Evolutionary conservation across 2,329 filamentous ascomycete genomes (phyloP), one percentile per base, ranked within the genome.

Genomic region (Calonectria multiphialidica): DNA sequence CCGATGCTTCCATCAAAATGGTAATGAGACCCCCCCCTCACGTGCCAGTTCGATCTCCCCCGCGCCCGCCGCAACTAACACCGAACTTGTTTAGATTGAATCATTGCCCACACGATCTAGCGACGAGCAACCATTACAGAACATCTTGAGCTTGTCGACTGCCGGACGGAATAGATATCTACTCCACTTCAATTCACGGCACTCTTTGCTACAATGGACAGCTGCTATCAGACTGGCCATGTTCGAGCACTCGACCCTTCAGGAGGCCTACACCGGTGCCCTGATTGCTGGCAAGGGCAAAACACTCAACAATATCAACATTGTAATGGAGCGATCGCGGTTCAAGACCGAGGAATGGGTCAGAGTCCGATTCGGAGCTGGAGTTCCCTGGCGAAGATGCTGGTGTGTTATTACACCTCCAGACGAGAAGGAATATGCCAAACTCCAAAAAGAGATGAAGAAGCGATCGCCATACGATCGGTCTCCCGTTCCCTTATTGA

Each of bases 1-100:
- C 97, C 8, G 97, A 99, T 88, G 97, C 97, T 23, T 98, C 97
- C 0, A 95, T 99, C 78, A 98, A 98, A 84, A 98, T 98, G 95
- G 97, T 98, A 89, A 77, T 42, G 84, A 21, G 33, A 55, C 25
- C 35, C 33, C 53, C 53, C 71, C 37, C 63, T 72, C 68, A 18
- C 53, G 28, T 68, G 65, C 59, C 23, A 13, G 23, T 33, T 40
- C 18, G 47, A 66, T 57, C 66, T 72, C 21, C 21, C 30, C 23
- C 30, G 21, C 66, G 68, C n/a, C 44, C 42, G 35, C 35, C 35
- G 35, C 35, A 37, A 72, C 73, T 79, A 68, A 81, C 74, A 70
- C 66, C 28, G 15, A 63, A 61, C n/a, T 28, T 18, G 66, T 18
- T 25, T 73, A 96, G 94, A 95, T 97, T 77, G 94, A 98, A 81